These are phyloP conservation scores for Rhizophagus sp. DNA, from an alignment of 192 early-diverging fungal species.

Conservation along the genomic window DNA sequence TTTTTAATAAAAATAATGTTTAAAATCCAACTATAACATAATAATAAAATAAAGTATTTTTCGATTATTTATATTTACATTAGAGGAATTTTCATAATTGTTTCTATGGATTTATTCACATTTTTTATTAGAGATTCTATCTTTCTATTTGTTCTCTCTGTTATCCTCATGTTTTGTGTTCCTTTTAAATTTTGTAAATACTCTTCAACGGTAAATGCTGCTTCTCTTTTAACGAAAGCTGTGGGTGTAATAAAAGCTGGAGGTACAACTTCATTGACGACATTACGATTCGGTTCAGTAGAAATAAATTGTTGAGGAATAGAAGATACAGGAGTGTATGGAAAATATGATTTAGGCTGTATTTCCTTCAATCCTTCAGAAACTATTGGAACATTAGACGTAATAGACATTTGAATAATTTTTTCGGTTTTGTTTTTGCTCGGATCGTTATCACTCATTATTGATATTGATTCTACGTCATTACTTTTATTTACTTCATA, in stretches of 20 bases:
- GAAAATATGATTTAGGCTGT: not conserved
- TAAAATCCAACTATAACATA: too few relatives aligned
- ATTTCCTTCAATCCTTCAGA: not conserved
- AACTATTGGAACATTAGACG: not conserved
- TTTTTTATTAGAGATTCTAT: not conserved
- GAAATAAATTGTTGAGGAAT: not conserved
- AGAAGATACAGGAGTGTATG: not conserved
- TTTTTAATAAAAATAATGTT: too few relatives aligned
- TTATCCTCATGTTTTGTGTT: not conserved
- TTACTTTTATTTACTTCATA: not conserved
- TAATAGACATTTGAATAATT: not conserved
- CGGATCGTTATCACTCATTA: not conserved
- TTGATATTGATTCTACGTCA: not conserved
- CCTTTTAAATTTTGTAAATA: not conserved
- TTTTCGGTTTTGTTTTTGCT: not conserved
- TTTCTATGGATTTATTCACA: not conserved
- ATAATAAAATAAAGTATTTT: too few relatives aligned
- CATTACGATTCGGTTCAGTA: not conserved
- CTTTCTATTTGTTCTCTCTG: not conserved
- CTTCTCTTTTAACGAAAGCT: too few relatives aligned
- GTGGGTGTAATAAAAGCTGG: not conserved
- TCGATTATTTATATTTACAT: too few relatives aligned
- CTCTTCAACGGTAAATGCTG: constrained; percentile 11
- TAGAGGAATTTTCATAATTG: not conserved
- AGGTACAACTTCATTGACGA: not conserved